These are phyloP conservation scores for Dactylellina cionopaga DNA, from an alignment of 2,329 filamentous ascomycete species.

Conservation along the genomic window DNA sequence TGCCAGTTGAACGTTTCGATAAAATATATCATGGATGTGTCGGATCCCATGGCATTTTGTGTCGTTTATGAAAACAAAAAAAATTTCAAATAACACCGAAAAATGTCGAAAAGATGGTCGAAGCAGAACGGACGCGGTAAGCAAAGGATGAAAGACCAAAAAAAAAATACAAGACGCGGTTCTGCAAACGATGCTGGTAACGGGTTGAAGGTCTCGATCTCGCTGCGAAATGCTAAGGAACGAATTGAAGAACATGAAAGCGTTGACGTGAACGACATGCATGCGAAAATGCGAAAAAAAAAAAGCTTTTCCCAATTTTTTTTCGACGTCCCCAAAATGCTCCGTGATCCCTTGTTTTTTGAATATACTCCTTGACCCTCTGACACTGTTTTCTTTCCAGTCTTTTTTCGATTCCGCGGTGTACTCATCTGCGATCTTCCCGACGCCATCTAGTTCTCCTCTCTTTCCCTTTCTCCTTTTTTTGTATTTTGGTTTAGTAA, in stretches of 20 bases:
- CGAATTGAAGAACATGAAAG: not conserved
- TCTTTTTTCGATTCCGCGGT: constrained; percentile 3
- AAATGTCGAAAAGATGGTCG: constrained; percentile 14
- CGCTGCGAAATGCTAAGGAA: not conserved
- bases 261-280: not conserved
- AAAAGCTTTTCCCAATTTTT: not conserved
- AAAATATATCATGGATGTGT: not conserved
- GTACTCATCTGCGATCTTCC: constrained; percentile 7
- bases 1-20: not conserved
- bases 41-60: not conserved
- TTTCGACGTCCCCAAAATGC: constrained; percentile 16
- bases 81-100: constrained; percentile 33
- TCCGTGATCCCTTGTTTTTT: constrained; percentile 20
- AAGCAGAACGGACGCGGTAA: not conserved
- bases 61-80: constrained; percentile 10
- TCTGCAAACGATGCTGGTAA: not conserved
- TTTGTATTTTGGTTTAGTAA: constrained; percentile 26
- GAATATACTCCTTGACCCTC: constrained; percentile 7
- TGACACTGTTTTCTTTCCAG: not conserved
- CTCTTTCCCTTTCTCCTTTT: constrained; percentile 36
- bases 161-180: not conserved
- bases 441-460: constrained; percentile 17
- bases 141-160: not conserved
- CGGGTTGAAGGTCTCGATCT: constrained; percentile 8
- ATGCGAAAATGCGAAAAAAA: constrained; percentile 11